Evolutionary conservation across 2,329 filamentous ascomycete species (phyloP), one percentile per base, ranked within the genome.

Genomic region (Leptodontidium sp.): DNA sequence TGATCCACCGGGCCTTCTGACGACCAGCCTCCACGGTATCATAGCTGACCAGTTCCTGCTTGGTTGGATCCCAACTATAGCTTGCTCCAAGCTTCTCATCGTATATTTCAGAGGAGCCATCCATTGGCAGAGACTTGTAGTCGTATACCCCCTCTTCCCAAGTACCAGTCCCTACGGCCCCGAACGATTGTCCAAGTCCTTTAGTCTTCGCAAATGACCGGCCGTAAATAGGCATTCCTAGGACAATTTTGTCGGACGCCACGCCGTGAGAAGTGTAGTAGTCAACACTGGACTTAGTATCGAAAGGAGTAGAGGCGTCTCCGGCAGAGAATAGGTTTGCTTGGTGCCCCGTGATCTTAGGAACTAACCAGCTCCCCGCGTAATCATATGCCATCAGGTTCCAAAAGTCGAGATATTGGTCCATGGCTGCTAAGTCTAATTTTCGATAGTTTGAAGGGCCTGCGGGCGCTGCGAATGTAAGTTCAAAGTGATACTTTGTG

Each of bases 211-310:
- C 80, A 76, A 94, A 95, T 0, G 88, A 83, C 32, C 91, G 90
- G 1, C 92, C 92, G 77, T 94, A 96, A 14, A 96, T 82, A 0
- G 93, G 92, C 86, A 95, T 91, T 4, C 92, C 92, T 4, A 95
- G 82, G 2, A 93, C 85, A 67, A 96, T 86, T 79, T 94, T 94
- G 62, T 80, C 76, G 0, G 87, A 45, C n/a, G n/a, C n/a, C n/a
- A n/a, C n/a, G n/a, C n/a, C n/a, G n/a, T n/a, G n/a, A n/a, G n/a
- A n/a, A n/a, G 88, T 80, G 80, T 96, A 96, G 66, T 86, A 87
- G 12, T 83, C 77, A 53, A 96, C 80, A 3, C 91, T 91, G 17
- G 82, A 80, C 43, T 90, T 83, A 3, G 89, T 90, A 77, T 86
- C 90, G 82, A 90, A 94, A 0, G 91, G 91, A 0, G 92, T 94